Percentiles rank a stretch among this genome's conserved stretches.
These are phyloP conservation scores for Sporobolomyces pararoseus DNA, from an alignment of 768 basidiomycete genomes.

Conservation along the genomic window DNA sequence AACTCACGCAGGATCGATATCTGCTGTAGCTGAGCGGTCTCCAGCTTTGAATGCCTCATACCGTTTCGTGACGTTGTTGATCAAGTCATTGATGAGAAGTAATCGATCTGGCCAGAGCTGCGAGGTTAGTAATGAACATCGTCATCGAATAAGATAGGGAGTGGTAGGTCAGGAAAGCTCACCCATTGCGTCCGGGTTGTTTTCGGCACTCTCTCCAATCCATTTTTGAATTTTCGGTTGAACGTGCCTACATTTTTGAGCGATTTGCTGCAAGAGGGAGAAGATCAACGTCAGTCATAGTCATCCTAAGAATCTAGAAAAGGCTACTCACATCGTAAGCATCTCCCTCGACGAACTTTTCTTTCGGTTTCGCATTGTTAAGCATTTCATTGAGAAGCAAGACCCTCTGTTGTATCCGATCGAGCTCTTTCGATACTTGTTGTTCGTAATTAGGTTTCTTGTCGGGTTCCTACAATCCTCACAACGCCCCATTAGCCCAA, in stretches of 20 bases:
- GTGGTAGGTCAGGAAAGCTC: too few relatives aligned
- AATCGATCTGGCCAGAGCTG: slow-evolving; percentile 64
- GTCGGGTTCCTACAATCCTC: slow-evolving; percentile 65
- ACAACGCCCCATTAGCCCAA: too few relatives aligned
- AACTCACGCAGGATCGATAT: slow-evolving; percentile 51
- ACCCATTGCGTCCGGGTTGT: slow-evolving; percentile 88
- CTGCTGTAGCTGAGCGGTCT: slow-evolving; percentile 60
- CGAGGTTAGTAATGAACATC: slow-evolving; percentile 5
- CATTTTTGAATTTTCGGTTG: slow-evolving; percentile 95
- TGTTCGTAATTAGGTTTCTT: slow-evolving; percentile 88
- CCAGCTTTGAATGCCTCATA: slow-evolving; percentile 92
- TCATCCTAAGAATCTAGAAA: too few relatives aligned
- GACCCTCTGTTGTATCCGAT: slow-evolving; percentile 90
- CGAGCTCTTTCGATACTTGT: slow-evolving; percentile 82
- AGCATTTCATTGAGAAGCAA: slow-evolving; percentile 95
- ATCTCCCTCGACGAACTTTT: slow-evolving; percentile 80
- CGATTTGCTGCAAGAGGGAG: slow-evolving; percentile 68
- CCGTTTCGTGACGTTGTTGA: slow-evolving; percentile 83
- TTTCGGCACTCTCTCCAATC: slow-evolving; percentile 87
- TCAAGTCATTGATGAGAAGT: slow-evolving; percentile 93
- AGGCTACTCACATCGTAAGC: slow-evolving; percentile 72
- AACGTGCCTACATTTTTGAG: slow-evolving; percentile 70
- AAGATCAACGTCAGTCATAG: not conserved
- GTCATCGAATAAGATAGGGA: not conserved
- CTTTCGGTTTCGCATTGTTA: slow-evolving; percentile 72